These are phyloP conservation scores for Rhododendron vialii DNA, from an alignment of 148 eudicot species.

Conservation along the genomic window DNA sequence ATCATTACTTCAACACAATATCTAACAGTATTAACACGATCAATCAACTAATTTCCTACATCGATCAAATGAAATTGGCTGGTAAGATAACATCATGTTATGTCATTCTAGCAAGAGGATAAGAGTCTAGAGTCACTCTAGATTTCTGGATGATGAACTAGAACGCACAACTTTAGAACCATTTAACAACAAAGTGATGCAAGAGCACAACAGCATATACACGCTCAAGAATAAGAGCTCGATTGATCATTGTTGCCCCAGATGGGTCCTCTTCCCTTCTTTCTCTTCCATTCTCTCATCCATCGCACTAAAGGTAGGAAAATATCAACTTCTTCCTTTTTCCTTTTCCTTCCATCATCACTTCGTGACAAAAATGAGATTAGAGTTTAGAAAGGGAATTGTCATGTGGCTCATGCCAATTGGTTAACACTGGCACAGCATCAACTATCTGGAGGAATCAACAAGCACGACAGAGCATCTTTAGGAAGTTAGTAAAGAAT, in stretches of 20 bases:
- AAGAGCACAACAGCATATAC: not conserved
- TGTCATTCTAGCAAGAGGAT: not conserved
- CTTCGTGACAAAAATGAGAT: not conserved
- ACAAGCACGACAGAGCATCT: conserved; percentile 4
- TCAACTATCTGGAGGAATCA: not conserved
- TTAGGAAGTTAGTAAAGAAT: not conserved
- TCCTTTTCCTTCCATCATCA: not conserved
- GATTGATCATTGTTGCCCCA: not conserved
- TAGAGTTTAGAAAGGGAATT: not conserved
- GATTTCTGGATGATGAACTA: not conserved
- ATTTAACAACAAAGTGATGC: not conserved
- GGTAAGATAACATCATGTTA: not conserved
- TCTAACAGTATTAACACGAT: not conserved
- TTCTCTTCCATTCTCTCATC: not conserved
- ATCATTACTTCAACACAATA: not conserved
- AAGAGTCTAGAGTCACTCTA: not conserved
- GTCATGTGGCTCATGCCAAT: not conserved
- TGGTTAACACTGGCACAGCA: not conserved
- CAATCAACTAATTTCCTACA: not conserved
- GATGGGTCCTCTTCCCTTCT: not conserved
- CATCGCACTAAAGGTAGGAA: not conserved
- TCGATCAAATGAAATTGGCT: not conserved
- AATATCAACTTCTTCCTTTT: not conserved
- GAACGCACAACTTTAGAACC: not conserved
- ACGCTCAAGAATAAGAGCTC: not conserved